These are phyloP conservation scores for Malus sylvestris DNA, from an alignment of 306 rosid genomes.

Conservation along the genomic window DNA sequence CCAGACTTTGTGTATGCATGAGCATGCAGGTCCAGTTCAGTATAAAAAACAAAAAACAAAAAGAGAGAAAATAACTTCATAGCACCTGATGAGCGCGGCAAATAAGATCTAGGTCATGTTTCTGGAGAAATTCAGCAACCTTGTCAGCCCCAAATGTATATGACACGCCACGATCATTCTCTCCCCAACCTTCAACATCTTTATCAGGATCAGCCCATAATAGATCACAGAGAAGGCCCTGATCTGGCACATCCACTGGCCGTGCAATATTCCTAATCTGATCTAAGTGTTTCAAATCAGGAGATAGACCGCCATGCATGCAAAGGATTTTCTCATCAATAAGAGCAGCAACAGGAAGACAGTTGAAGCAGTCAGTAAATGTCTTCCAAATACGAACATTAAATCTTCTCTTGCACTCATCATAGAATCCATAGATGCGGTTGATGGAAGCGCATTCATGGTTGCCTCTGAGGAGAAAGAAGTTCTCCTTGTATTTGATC, in stretches of 20 bases:
- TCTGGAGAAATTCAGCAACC: constrained; percentile 68
- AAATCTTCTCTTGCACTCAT: constrained; percentile 81
- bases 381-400: constrained; percentile 73
- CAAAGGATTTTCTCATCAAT: constrained; percentile 81
- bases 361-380: constrained; percentile 79
- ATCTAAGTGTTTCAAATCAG: constrained; percentile 61
- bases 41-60: neutral
- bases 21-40: neutral
- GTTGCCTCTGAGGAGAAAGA: constrained; percentile 83
- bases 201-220: constrained; percentile 90
- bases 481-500: constrained; percentile 78
- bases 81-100: constrained; percentile 83
- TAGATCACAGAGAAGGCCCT: constrained; percentile 78
- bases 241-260: constrained; percentile 77
- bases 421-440: constrained; percentile 78
- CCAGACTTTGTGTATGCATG: neutral
- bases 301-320: constrained; percentile 85
- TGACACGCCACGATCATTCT: constrained; percentile 80
- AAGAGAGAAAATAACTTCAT: neutral
- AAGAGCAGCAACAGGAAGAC: constrained; percentile 74
- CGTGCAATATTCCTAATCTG: constrained; percentile 78
- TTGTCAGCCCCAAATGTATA: constrained; percentile 82
- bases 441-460: constrained; percentile 88
- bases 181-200: constrained; percentile 84
- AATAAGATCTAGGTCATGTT: constrained; percentile 70